These are phyloP conservation scores for Calycina herbarum DNA, from an alignment of 2,329 filamentous ascomycete species.

Conservation along the genomic window DNA sequence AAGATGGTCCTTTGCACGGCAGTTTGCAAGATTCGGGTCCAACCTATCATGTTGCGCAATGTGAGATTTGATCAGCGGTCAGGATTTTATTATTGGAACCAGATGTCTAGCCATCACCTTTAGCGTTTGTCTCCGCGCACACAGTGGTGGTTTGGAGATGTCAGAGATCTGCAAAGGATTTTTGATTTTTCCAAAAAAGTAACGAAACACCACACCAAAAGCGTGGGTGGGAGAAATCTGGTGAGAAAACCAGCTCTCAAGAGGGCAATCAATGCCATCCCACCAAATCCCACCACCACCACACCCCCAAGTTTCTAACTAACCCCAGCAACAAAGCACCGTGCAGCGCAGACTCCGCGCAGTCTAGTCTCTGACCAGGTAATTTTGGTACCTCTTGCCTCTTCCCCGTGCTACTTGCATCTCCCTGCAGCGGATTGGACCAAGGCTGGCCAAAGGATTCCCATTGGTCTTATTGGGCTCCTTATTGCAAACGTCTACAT, in stretches of 20 bases:
- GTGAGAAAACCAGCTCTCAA: not conserved
- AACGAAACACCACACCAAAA: slow-evolving; percentile 18
- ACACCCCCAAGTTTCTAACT: not conserved
- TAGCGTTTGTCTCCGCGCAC: not conserved
- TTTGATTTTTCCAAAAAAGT: slow-evolving; percentile 26
- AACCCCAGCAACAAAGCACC: slow-evolving; percentile 4
- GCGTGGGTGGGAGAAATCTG: slow-evolving; percentile 13
- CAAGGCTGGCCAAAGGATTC: slow-evolving; percentile 3
- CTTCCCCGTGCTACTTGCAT: slow-evolving; percentile 21
- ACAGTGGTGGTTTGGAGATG: slow-evolving; percentile 9
- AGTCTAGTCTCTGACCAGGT: slow-evolving; percentile 16
- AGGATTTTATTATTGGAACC: slow-evolving; percentile 16
- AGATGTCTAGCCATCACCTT: slow-evolving; percentile 2
- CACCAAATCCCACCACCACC: not conserved
- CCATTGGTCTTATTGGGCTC: slow-evolving; percentile 22
- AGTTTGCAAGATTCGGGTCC: slow-evolving; percentile 21
- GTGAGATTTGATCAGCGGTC: slow-evolving; percentile 12
- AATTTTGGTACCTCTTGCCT: slow-evolving; percentile 22
- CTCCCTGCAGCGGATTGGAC: slow-evolving; percentile 26
- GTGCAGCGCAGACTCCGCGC: not conserved
- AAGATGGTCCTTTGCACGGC: slow-evolving; percentile 24
- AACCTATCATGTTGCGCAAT: slow-evolving; percentile 25
- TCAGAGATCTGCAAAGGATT: slow-evolving; percentile 17
- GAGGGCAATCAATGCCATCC: slow-evolving; percentile 4
- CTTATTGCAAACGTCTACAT: slow-evolving; percentile 17